phyloP scores from a whole-genome alignment of 345 rosid species.

The Rhodamnia rubescens region DNA sequence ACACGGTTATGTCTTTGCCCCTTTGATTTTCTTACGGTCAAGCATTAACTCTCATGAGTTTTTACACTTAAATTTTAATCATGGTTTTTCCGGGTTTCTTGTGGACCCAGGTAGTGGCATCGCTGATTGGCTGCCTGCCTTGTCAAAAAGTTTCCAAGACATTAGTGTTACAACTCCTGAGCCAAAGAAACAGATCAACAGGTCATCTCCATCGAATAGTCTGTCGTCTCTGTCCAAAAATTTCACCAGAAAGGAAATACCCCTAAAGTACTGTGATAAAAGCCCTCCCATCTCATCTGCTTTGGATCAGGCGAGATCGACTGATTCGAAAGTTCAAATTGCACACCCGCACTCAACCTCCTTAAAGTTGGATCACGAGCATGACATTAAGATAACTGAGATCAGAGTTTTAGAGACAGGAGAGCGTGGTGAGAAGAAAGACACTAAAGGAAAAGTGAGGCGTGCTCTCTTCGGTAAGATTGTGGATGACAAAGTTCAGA shows the following conservation, averaged over 20 bases:
- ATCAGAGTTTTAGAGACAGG: slow-evolving; percentile 11
- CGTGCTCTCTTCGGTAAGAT: slow-evolving; percentile 25
- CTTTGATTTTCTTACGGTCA: neutral
- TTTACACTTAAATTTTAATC: neutral
- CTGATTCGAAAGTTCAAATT: slow-evolving; percentile 25
- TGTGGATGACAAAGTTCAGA: slow-evolving; percentile 21
- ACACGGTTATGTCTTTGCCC: neutral
- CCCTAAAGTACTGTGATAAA: slow-evolving; percentile 20
- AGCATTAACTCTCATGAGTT: slow-evolving; percentile 1
- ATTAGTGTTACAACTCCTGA: slow-evolving; percentile 27
- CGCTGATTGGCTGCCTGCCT: slow-evolving; percentile 32
- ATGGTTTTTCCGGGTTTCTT: neutral
- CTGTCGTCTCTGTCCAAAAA: slow-evolving; percentile 13
- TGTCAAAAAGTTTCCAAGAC: slow-evolving; percentile 30
- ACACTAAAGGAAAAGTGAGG: slow-evolving; percentile 28
- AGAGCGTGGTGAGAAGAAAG: slow-evolving; percentile 11
- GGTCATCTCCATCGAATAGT: slow-evolving; percentile 43
- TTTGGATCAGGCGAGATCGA: slow-evolving; percentile 14
- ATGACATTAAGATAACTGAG: slow-evolving; percentile 7
- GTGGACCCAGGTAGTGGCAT: slow-evolving; percentile 42
- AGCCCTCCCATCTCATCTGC: slow-evolving; percentile 8
- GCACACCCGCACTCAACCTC: slow-evolving; percentile 9
- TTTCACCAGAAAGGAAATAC: slow-evolving; percentile 24
- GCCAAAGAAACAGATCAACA: slow-evolving; percentile 44
- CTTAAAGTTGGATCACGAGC: slow-evolving; percentile 8